Conservation (phyloP, 2,329 filamentous ascomycete species). For the Fusarium anthophilum region DNA sequence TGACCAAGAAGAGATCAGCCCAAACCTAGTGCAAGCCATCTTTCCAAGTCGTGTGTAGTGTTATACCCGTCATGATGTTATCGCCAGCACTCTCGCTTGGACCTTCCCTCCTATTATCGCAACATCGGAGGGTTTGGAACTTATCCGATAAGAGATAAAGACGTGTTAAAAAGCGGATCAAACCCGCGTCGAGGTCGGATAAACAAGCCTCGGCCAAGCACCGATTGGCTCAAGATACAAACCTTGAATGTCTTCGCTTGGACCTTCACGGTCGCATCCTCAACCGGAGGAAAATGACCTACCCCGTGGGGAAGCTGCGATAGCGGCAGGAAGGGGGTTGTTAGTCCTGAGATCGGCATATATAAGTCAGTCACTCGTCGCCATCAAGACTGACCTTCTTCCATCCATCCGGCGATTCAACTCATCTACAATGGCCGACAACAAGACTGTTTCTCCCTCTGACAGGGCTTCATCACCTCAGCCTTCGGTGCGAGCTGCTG, state of each 20-base stretch:
- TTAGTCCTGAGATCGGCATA: neutral
- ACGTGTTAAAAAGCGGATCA: neutral
- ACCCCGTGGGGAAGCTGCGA: slow-evolving; percentile 1
- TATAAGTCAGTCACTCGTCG: neutral
- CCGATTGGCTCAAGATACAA: neutral
- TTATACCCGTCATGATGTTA: neutral
- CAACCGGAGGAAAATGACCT: neutral
- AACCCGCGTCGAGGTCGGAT: neutral
- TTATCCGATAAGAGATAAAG: neutral
- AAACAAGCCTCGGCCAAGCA: neutral
- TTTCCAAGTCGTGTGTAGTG: too few species aligned
- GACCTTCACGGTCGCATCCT: neutral
- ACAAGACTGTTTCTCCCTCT: neutral
- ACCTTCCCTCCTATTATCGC: neutral
- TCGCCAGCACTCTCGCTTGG: neutral
- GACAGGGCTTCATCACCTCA: neutral
- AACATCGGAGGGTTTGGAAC: too few species aligned
- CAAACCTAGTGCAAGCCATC: neutral
- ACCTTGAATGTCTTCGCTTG: neutral
- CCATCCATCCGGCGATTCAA: too few species aligned
- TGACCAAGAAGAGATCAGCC: rapidly evolving
- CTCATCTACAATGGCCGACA: neutral
- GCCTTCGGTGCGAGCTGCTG: neutral
- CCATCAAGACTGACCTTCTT: too few species aligned
- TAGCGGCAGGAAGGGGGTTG: neutral